Conservation (phyloP, 441 rosid species). For the Pelargonium citronellum region DNA sequence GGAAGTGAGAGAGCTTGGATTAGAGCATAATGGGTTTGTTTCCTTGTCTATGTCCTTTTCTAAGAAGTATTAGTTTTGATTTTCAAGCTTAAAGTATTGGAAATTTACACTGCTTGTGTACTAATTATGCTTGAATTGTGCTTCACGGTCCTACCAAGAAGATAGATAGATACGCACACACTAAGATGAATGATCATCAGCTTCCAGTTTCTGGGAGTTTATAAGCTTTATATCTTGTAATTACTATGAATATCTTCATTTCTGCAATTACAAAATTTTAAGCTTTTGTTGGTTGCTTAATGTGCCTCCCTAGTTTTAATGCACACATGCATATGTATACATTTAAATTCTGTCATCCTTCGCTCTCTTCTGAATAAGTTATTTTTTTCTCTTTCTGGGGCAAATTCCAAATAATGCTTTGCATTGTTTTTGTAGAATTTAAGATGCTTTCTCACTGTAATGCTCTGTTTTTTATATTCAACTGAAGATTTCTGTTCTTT, state of each 20-base stretch:
- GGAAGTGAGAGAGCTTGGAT: constrained; percentile 95
- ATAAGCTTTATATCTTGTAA: neutral
- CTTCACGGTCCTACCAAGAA: constrained; percentile 1
- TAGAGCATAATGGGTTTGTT: constrained; percentile 97
- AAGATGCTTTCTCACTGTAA: neutral
- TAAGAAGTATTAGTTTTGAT: neutral
- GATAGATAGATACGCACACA: neutral
- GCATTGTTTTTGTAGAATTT: neutral
- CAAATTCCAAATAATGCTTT: neutral
- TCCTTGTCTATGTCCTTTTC: constrained; percentile 20
- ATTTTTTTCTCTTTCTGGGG: neutral
- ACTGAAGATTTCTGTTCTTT: neutral
- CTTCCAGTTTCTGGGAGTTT: neutral
- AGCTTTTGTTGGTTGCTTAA: neutral
- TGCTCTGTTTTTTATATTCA: constrained; percentile 1
- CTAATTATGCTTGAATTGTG: neutral
- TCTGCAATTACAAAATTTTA: neutral
- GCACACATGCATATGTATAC: neutral
- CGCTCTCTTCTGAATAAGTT: neutral
- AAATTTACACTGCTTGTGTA: neutral
- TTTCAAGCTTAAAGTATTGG: neutral
- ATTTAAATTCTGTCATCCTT: neutral
- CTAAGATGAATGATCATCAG: constrained; percentile 8
- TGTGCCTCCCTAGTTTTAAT: neutral
- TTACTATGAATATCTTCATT: neutral